Evolutionary conservation across 2,329 filamentous ascomycete genomes (phyloP), one percentile per base, ranked within the genome.

Genomic region (Colletotrichum liriopes): DNA sequence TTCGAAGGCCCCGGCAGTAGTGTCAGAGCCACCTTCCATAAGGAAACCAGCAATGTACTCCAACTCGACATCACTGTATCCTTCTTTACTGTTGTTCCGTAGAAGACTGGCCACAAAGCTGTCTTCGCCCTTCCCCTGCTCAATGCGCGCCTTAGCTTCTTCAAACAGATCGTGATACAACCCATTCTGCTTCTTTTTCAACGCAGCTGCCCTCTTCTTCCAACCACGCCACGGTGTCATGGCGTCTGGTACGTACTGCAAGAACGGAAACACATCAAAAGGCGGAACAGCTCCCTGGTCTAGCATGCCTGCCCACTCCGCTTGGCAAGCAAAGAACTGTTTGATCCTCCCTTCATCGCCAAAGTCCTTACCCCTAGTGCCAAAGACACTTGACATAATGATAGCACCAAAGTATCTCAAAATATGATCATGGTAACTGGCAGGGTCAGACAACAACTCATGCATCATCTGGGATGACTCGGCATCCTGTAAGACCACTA

Each of bases 1-100:
- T 16, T 62, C 55, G 8, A 62, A 67, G 16, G 65, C 58, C 0
- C 77, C 74, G 16, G 74, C 76, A 11, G 75, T 73, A 9, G 77
- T 78, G 29, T 79, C 77, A 12, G 77, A 77, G 5, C 76, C 76
- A 29, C 76, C 77, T 43, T 78, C 77, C 58, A 79, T 69, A 4
- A 78, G 32, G 2, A 63, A 66, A 2, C 71, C 76, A 0, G 68
- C 71, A 1, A 78, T 45, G 69, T 74, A 78, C 39, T 73, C 74
- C 14, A 76, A 37, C 65, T 78, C 76, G 14, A 67, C 68, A 5
- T 76, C 75, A 1, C 59, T n/a, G 67, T 74, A 74, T 1, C 71
- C 73, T 35, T 78, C 75, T n/a, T 35, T 60, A 5, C 5, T 9
- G 35, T 62, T 61, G 29, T 67, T 51, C 2, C 65, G 43, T 32